Conservation (phyloP, 495 filamentous ascomycete species). For the Cairneyella variabilis region DNA sequence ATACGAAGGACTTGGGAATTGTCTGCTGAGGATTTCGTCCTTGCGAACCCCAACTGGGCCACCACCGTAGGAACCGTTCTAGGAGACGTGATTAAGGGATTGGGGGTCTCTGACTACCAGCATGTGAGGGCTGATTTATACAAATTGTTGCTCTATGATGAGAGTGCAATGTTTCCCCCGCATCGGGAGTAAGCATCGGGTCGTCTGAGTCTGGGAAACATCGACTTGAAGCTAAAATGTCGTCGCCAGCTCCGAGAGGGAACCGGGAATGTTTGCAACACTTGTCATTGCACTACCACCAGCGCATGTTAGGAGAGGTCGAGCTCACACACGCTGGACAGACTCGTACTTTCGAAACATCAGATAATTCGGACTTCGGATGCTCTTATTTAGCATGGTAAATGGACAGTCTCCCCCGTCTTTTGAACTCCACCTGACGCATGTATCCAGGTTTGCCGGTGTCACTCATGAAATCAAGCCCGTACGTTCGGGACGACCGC, state of each 20-base stretch:
- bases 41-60: constrained; percentile 35
- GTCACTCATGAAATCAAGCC: constrained; percentile 50
- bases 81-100: constrained; percentile 20
- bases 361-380: constrained; percentile 26
- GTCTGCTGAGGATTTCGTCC: constrained; percentile 37
- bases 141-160: constrained; percentile 54
- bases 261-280: constrained; percentile 53
- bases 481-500: constrained; percentile 45
- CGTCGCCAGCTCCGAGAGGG: constrained; percentile 42
- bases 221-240: background rate
- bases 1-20: constrained; percentile 52
- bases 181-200: constrained; percentile 39
- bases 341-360: constrained; percentile 34
- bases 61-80: constrained; percentile 23
- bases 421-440: background rate
- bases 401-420: constrained; percentile 1
- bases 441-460: constrained; percentile 39
- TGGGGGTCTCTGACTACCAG: constrained; percentile 30
- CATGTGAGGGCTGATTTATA: constrained; percentile 42
- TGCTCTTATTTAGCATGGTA: constrained; percentile 44
- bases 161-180: constrained; percentile 49
- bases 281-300: constrained; percentile 52
- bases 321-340: constrained; percentile 37
- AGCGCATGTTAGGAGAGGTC: constrained; percentile 49
- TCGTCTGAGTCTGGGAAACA: background rate